phyloP scores from a whole-genome alignment of 495 filamentous ascomycete genomes.

The Penicillium subrubescens region DNA sequence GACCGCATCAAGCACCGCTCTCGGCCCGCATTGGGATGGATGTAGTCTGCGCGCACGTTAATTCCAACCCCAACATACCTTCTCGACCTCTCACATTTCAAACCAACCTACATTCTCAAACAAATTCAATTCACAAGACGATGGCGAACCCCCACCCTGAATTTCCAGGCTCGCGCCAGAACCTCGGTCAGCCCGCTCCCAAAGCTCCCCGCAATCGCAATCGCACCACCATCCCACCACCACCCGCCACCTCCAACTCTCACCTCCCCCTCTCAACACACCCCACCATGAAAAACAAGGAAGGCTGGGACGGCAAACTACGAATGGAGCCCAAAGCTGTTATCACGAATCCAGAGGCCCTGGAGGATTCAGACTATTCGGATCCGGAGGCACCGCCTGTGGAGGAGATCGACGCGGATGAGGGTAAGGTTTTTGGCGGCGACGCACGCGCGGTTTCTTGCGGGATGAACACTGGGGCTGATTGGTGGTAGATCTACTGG shows the following conservation, averaged over 20 bases:
- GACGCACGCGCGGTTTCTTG: background rate
- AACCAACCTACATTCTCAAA: background rate
- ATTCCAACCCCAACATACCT: background rate
- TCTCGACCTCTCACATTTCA: background rate
- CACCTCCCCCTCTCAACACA: slow-evolving; percentile 11
- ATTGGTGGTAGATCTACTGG: slow-evolving; percentile 59
- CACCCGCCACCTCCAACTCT: slow-evolving; percentile 20
- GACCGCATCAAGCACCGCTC: slow-evolving; percentile 14
- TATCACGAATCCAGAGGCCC: slow-evolving; percentile 71
- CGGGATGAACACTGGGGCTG: slow-evolving; percentile 1
- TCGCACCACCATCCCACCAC: slow-evolving; percentile 24
- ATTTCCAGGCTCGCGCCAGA: slow-evolving; percentile 3
- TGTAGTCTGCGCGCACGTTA: slow-evolving; percentile 15
- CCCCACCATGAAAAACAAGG: slow-evolving; percentile 59
- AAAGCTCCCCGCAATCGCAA: slow-evolving; percentile 34
- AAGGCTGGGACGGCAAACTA: slow-evolving; percentile 94
- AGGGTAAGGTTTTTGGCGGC: slow-evolving; percentile 55
- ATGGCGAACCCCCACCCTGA: background rate
- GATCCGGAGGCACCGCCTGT: slow-evolving; percentile 77
- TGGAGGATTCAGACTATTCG: slow-evolving; percentile 82
- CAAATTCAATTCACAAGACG: background rate
- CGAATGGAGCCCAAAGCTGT: slow-evolving; percentile 66
- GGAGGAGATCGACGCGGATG: slow-evolving; percentile 78
- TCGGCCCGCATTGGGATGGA: slow-evolving; percentile 18
- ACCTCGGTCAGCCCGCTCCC: slow-evolving; percentile 5